A percentile compares a stretch with the other conserved stretches of the same genome.
phyloP scores from a whole-genome alignment of 2,329 filamentous ascomycete genomes.

The Pyrenophora teres region DNA sequence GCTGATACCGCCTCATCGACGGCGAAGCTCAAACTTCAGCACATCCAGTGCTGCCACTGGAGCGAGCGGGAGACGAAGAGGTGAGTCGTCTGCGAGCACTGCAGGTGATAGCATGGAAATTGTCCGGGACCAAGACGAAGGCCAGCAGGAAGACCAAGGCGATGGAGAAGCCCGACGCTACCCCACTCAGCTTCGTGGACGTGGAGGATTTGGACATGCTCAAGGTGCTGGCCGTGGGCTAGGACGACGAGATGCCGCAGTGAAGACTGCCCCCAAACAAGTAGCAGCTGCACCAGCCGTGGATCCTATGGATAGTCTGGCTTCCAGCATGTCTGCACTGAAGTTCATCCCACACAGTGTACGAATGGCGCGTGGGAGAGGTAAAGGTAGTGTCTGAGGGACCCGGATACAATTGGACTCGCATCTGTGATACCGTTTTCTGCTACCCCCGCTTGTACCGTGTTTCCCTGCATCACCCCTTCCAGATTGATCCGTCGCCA shows the following conservation, averaged over 20 bases:
- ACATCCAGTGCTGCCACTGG: slow-evolving; percentile 12
- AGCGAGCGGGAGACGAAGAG: slow-evolving; percentile 17
- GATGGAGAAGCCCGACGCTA: slow-evolving; percentile 19
- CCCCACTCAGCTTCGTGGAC: slow-evolving; percentile 33
- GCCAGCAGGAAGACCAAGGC: slow-evolving; percentile 11
- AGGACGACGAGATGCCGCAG: slow-evolving; percentile 4
- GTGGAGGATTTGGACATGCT: slow-evolving; percentile 38
- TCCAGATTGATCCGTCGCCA: not conserved
- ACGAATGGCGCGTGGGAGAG: slow-evolving; percentile 27
- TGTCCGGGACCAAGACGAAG: slow-evolving; percentile 22
- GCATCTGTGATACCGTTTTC: not conserved
- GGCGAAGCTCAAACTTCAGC: slow-evolving; percentile 36
- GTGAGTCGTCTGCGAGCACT: slow-evolving; percentile 25
- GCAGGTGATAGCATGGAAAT: slow-evolving; percentile 32
- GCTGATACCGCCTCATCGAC: slow-evolving; percentile 56
- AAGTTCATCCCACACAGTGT: slow-evolving; percentile 66
- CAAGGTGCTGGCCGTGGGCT: slow-evolving; percentile 21
- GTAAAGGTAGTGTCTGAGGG: slow-evolving; percentile 15
- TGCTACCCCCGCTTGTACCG: not conserved
- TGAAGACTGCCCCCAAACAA: slow-evolving; percentile 4
- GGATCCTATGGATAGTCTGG: slow-evolving; percentile 65
- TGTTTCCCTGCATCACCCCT: slow-evolving; percentile 8
- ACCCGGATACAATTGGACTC: too few species aligned
- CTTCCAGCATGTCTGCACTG: slow-evolving; percentile 71
- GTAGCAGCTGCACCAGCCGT: slow-evolving; percentile 36